These are phyloP conservation scores for Coffea humblotiana DNA, from an alignment of 305 asterid genomes.

Conservation along the genomic window DNA sequence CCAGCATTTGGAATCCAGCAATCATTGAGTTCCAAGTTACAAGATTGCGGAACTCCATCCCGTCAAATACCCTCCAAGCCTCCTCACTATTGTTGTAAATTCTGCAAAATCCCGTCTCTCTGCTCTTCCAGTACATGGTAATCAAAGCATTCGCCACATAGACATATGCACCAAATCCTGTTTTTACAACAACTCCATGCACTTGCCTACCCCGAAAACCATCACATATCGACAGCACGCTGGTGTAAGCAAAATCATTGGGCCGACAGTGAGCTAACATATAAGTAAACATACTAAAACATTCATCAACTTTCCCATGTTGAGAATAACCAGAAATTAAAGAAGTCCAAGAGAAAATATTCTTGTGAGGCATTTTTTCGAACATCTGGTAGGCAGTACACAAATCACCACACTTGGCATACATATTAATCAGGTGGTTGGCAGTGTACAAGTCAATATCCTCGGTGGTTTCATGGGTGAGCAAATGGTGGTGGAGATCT, in stretches of 20 bases:
- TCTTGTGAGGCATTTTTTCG: conserved; percentile 57
- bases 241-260: conserved; percentile 72
- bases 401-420: conserved; percentile 55
- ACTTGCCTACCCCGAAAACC: conserved; percentile 60
- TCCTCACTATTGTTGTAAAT: conserved; percentile 23
- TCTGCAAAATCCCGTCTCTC: conserved; percentile 4
- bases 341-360: conserved; percentile 71
- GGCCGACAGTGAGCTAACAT: conserved; percentile 57
- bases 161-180: conserved; percentile 60
- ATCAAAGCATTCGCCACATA: conserved; percentile 78
- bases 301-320: conserved; percentile 35
- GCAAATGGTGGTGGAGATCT: conserved; percentile 34
- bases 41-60: conserved; percentile 48
- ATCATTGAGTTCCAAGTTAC: conserved; percentile 77
- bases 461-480: conserved; percentile 9
- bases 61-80: conserved; percentile 61
- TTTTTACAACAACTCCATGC: conserved; percentile 56
- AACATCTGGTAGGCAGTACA: conserved; percentile 48
- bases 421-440: conserved; percentile 51
- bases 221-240: conserved; percentile 70
- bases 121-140: conserved; percentile 62
- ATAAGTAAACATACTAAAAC: conserved; percentile 50
- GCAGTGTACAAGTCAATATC: conserved; percentile 36
- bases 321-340: conserved; percentile 77
- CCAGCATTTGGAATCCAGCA: conserved; percentile 49